Evolutionary conservation across 345 rosid genomes (phyloP), one percentile per base, ranked within the genome.

Genomic region (Boechera retrofracta): DNA sequence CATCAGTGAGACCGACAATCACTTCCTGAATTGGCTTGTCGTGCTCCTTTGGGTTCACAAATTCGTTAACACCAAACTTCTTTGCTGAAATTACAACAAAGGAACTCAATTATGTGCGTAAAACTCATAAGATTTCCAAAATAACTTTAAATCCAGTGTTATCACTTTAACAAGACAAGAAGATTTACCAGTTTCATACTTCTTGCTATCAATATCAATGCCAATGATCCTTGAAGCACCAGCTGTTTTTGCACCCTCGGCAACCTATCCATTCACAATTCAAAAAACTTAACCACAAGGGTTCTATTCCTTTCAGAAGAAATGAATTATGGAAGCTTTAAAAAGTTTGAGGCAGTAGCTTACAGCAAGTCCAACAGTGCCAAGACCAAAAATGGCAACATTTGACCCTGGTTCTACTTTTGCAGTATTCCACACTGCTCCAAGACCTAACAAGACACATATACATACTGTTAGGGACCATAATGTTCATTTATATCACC

Each of bases 401-500:
- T 80, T 87, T 15, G 98, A 88, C 70, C 98, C 98, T 31, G 97
- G 69, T 80, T 92, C 98, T 29, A 94, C 98, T 86, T 94, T 94
- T 73, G 98, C 98, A 5, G 98, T 89, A 80, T 94, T 94, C 98
- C 98, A 94, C 71, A 94, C 98, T 66, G 98, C 98, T 82, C 98
- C 98, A 75, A 94, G 94, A 4, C 98, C 96, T 94, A 68, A 64
- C 4, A 32, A 0, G 44, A 63, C 5, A 2, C 70, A 79, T 10
- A 69, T 4, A 74, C 72, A 57, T 11, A 72, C 45, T 29, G n/a
- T 56, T 56, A 79, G 12, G 3, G 26, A 24, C 47, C 33, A 44
- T 44, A 5, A 62, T 42, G 2, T 4, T 7, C 56, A 10, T 13
- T 12, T 42, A 59, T 52, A 38, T 6, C 13, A 64, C 24, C 56